Percentiles rank a stretch among this genome's conserved stretches.
These are phyloP conservation scores for Dothideomycetidae sp. DNA, from an alignment of 2,329 filamentous ascomycete genomes.

Conservation along the genomic window DNA sequence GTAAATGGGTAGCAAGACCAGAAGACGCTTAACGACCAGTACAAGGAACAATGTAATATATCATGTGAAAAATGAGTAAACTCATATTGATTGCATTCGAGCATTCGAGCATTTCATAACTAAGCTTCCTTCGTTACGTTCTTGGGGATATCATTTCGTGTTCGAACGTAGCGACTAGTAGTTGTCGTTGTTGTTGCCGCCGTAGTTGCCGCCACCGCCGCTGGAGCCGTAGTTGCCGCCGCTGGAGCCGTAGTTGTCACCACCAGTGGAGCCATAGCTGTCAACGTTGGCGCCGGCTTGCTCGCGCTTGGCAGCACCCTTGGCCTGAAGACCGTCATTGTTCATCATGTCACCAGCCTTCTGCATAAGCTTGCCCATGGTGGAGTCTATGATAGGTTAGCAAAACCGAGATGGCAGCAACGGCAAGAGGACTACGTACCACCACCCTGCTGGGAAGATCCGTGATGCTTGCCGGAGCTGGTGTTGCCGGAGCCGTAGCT, in stretches of 20 bases:
- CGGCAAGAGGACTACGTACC: conserved; percentile 1
- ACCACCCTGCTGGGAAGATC: conserved; percentile 15
- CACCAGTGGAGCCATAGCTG: not conserved
- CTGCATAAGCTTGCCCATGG: conserved; percentile 44
- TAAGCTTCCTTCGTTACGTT: not conserved
- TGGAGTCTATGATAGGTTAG: conserved; percentile 28
- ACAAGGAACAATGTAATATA: not conserved
- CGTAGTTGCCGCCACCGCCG: conserved; percentile 3
- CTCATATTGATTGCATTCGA: not conserved
- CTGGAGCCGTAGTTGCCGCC: not conserved
- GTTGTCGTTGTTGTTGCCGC: not conserved
- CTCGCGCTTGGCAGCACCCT: conserved; percentile 39
- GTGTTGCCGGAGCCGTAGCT: conserved; percentile 16
- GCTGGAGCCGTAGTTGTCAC: not conserved
- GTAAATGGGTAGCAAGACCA: too few relatives aligned
- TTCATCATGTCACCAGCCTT: conserved; percentile 40
- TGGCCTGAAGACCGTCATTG: conserved; percentile 34
- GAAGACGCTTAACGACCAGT: too few relatives aligned
- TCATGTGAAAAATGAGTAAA: not conserved
- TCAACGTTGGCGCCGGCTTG: conserved; percentile 14
- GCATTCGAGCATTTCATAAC: too few relatives aligned
- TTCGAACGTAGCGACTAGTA: not conserved
- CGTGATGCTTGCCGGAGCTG: conserved; percentile 25
- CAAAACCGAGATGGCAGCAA: not conserved
- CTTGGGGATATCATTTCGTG: not conserved